Conservation (phyloP, 805 yeast genomes). For the Candida stauntonica region DNA sequence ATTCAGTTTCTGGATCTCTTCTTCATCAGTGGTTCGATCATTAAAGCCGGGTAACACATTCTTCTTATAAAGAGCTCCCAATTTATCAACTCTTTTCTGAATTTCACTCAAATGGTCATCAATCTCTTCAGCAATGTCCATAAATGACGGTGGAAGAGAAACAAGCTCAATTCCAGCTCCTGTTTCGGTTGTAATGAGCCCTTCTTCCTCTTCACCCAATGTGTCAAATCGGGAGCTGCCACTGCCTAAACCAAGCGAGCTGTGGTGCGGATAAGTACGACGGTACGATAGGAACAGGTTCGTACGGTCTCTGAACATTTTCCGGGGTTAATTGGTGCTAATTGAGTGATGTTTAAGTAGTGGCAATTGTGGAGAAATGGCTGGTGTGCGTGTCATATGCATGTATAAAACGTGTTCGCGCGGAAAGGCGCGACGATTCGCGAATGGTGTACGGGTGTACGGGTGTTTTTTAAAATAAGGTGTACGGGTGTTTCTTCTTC, state of each 20-base stretch:
- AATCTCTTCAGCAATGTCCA: slow-evolving; percentile 67
- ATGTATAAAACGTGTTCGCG: not conserved
- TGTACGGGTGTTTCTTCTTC: too few relatives aligned
- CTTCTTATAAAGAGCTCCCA: slow-evolving; percentile 71
- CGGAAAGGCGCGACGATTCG: not conserved
- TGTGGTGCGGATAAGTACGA: slow-evolving; percentile 76
- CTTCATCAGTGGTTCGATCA: slow-evolving; percentile 74
- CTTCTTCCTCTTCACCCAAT: slow-evolving; percentile 30
- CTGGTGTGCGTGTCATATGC: not conserved
- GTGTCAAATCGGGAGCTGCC: slow-evolving; percentile 24
- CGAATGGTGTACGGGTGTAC: not conserved
- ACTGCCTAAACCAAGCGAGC: slow-evolving; percentile 13
- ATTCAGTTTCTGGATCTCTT: slow-evolving; percentile 73
- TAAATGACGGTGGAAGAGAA: slow-evolving; percentile 71
- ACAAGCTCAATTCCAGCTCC: slow-evolving; percentile 49
- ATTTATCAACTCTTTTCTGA: slow-evolving; percentile 48
- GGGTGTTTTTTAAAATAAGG: not conserved
- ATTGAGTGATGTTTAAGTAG: not conserved
- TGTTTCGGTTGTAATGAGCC: slow-evolving; percentile 24
- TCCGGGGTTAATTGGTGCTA: not conserved
- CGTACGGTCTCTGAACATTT: slow-evolving; percentile 93
- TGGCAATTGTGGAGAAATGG: not conserved
- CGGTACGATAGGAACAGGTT: slow-evolving; percentile 85
- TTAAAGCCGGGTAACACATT: slow-evolving; percentile 83
- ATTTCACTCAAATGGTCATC: slow-evolving; percentile 57